Base-by-base conservation (phyloP, 805 yeast species). In the Yarrowia bubula region DNA sequence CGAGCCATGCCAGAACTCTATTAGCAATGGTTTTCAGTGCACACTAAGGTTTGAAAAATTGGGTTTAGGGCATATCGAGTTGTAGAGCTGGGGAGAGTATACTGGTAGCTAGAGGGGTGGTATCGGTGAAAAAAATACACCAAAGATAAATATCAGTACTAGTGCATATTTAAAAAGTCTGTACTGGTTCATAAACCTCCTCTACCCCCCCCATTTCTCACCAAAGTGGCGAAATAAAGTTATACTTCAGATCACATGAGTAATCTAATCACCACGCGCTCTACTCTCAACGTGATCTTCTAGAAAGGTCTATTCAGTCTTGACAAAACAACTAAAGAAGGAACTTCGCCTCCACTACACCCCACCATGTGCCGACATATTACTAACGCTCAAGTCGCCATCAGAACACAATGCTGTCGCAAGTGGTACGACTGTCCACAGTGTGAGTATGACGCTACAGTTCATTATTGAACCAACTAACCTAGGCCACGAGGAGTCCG, bases 371-470 rank as follows among this genome's bases (percentile, higher is more conserved):
- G 77, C 65, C 70, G 69, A 55, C 77, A 74, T 61, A 68, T 71
- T 47, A 68, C 68, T 22, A 72, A 73, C 66, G 77, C 76, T 9
- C 76, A 74, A 63, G 76, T 74, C n/a, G 66, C 76, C 15, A 72
- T 74, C 44, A 66, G 77, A 15, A 71, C 75, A 9, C 71, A 67
- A 66, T 74, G 76, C 58, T 74, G 76, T 46, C 66, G 71, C 9
- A 72, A 74, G 53, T 74, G 75, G 71, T 73, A 73, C 65, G 77
- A 74, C 69, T 74, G 77, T 64, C 75, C 76, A 5, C 68, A 67
- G 50, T 74, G 77, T 70, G 66, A 53, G 73, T 65, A 35, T 3
- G 11, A 28, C n/a, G 32, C 44, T 41, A 17, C 18, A 38, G 3
- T 32, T 28, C 17, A 5, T 44, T 22, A 22, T 22, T 3, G 28